Base-by-base conservation (phyloP, 148 eudicot species). In the Silene uniflora region DNA sequence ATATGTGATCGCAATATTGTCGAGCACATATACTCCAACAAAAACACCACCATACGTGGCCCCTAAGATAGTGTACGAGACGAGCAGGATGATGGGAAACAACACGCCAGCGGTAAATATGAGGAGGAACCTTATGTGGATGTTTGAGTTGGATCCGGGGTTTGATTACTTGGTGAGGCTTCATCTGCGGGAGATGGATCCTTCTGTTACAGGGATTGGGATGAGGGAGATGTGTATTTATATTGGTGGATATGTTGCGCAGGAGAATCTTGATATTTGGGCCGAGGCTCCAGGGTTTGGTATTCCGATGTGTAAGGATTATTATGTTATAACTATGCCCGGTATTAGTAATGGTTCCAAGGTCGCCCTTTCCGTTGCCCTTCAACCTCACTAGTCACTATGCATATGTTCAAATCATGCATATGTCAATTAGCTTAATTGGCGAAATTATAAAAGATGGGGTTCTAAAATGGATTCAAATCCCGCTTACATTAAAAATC, bases 131-230 rank as follows among this genome's bases (percentile, higher is more conserved):
- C 27, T 78, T 1, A 87, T 78, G 16, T 87, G 87, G 87, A 18
- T 9, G 29, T 69, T 85, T 61, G 16, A 73, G 2, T 85, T 89
- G 19, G 88, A 89, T 62, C 64, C 78, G 2, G 88, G 88, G 55
- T 89, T 89, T 75, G 17, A 25, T 24, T 89, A 86, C 25, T 39
- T 85, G 61, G 74, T 89, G 25, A 72, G 92, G 74, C 78, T 89
- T 17, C 87, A 83, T 80, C 80, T 83, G 11, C 81, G 85, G 25
- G 86, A 84, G 74, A 32, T 78, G n/a, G 78, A 69, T 22, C 16
- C 1, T 3, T 10, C 7, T 12, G 52, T 79, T 5, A 76, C 73
- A 8, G 71, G 54, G 14, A 16, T 6, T 2, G 11, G 10, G 4
- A 55, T 72, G 1, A 77, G 42, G 56, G 59, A 25, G 17, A 83